Percentiles rank a stretch among this genome's conserved stretches.
These are phyloP conservation scores for Mytilinidion resinicola DNA, from an alignment of 495 filamentous ascomycete species.

Conservation along the genomic window DNA sequence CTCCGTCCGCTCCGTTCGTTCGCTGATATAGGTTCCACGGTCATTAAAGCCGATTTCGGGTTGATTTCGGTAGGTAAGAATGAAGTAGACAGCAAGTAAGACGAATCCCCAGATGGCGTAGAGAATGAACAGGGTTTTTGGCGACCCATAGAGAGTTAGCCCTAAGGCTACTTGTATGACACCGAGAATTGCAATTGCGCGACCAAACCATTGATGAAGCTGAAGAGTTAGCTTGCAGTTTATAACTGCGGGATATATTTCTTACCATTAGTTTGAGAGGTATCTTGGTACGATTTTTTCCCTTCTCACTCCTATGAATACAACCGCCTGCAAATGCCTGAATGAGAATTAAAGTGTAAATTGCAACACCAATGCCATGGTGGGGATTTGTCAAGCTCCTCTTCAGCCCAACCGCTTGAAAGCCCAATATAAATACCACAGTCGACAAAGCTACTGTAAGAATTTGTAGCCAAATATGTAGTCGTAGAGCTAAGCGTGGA, in stretches of 20 bases:
- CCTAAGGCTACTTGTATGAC: conserved; percentile 85
- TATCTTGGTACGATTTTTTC: conserved; percentile 49
- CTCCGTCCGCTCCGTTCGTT: conserved; percentile 22
- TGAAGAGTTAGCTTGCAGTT: conserved; percentile 30
- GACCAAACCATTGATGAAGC: conserved; percentile 83
- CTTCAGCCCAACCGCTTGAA: conserved; percentile 66
- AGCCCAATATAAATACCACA: conserved; percentile 69
- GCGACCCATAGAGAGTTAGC: conserved; percentile 87
- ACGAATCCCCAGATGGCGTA: conserved; percentile 67
- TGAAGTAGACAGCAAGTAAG: conserved; percentile 62
- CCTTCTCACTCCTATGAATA: conserved; percentile 56
- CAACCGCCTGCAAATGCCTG: conserved; percentile 74
- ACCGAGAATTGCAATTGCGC: conserved; percentile 67
- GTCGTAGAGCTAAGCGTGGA: conserved; percentile 60
- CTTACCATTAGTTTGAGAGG: conserved; percentile 68
- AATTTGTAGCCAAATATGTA: conserved; percentile 85
- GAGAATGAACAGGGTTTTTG: conserved; percentile 74
- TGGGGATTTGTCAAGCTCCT: conserved; percentile 88
- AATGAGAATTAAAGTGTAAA: conserved; percentile 77
- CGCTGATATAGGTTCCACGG: conserved; percentile 47
- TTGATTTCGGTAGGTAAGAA: conserved; percentile 60
- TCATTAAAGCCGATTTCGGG: conserved; percentile 45
- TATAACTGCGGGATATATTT: not conserved
- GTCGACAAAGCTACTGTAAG: conserved; percentile 66
- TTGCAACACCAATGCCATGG: conserved; percentile 77